These are phyloP conservation scores for Paradendryphiella salina DNA, from an alignment of 2,329 filamentous ascomycete species.

Conservation along the genomic window DNA sequence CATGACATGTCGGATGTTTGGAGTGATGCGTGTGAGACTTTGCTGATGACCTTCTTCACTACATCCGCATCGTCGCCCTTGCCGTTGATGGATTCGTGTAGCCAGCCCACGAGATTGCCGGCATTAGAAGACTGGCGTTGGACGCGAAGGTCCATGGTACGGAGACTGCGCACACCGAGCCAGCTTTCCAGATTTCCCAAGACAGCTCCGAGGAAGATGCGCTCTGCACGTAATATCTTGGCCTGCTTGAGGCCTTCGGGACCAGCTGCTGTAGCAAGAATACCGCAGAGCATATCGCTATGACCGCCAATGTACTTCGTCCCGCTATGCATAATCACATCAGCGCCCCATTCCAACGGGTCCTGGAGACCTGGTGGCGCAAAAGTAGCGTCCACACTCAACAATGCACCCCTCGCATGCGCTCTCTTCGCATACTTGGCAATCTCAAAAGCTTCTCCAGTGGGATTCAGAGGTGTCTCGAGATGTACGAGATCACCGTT, in stretches of 20 bases:
- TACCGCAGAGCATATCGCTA: conserved; percentile 88
- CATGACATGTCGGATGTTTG: conserved; percentile 68
- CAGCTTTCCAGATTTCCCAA: conserved; percentile 91
- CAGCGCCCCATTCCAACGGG: conserved; percentile 78
- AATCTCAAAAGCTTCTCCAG: conserved; percentile 78
- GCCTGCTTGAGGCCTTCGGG: conserved; percentile 29
- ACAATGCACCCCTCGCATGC: conserved; percentile 69
- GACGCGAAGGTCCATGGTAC: conserved; percentile 84
- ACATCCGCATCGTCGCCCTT: conserved; percentile 47
- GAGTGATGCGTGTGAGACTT: conserved; percentile 76
- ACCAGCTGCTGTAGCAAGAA: conserved; percentile 65
- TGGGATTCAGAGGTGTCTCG: conserved; percentile 92
- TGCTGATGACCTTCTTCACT: conserved; percentile 60
- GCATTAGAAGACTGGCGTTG: conserved; percentile 74
- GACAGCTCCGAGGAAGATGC: conserved; percentile 76
- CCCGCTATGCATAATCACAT: conserved; percentile 87
- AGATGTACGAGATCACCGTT: conserved; percentile 85
- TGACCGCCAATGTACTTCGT: conserved; percentile 98
- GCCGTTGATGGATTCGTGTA: conserved; percentile 58
- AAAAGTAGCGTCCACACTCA: conserved; percentile 90
- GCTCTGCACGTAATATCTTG: conserved; percentile 65
- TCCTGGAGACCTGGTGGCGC: conserved; percentile 87
- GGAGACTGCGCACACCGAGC: conserved; percentile 82
- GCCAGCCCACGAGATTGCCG: conserved; percentile 69
- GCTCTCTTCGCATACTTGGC: conserved; percentile 72